These are phyloP conservation scores for Periconia macrospinosa DNA, from an alignment of 2,329 filamentous ascomycete species.

Conservation along the genomic window DNA sequence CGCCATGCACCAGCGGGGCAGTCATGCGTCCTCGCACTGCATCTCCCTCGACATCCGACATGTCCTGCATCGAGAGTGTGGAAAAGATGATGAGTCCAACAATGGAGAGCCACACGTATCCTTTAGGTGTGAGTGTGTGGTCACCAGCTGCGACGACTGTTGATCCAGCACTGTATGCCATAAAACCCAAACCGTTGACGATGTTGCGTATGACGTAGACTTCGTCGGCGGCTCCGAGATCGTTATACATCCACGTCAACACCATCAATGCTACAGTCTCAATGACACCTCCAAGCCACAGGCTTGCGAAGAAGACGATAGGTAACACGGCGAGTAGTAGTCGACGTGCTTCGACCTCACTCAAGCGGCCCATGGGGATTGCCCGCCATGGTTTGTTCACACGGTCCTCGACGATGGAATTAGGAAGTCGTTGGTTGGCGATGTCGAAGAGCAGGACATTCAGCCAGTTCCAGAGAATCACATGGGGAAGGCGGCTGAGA, in stretches of 20 bases:
- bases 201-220: slow-evolving; percentile 14
- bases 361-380: slow-evolving; percentile 27
- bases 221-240: slow-evolving; percentile 20
- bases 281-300: slow-evolving; percentile 22
- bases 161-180: slow-evolving; percentile 3
- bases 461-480: not conserved
- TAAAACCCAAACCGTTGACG: slow-evolving; percentile 10
- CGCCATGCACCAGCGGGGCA: slow-evolving; percentile 17
- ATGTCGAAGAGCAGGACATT: slow-evolving; percentile 44
- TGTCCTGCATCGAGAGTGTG: slow-evolving; percentile 30
- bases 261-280: slow-evolving; percentile 32
- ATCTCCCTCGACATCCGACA: slow-evolving; percentile 29
- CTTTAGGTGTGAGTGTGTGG: not conserved
- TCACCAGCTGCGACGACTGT: not conserved
- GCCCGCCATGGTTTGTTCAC: slow-evolving; percentile 46
- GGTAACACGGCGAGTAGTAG: slow-evolving; percentile 5
- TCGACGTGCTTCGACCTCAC: not conserved
- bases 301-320: slow-evolving; percentile 12
- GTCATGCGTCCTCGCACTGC: slow-evolving; percentile 14
- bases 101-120: slow-evolving; percentile 5
- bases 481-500: not conserved
- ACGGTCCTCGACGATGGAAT: slow-evolving; percentile 40
- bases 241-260: slow-evolving; percentile 47
- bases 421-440: slow-evolving; percentile 39
- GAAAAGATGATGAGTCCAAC: slow-evolving; percentile 9